Evolutionary conservation across 2,329 filamentous ascomycete species (phyloP).

Genomic region (Fusarium tuaranense): DNA sequence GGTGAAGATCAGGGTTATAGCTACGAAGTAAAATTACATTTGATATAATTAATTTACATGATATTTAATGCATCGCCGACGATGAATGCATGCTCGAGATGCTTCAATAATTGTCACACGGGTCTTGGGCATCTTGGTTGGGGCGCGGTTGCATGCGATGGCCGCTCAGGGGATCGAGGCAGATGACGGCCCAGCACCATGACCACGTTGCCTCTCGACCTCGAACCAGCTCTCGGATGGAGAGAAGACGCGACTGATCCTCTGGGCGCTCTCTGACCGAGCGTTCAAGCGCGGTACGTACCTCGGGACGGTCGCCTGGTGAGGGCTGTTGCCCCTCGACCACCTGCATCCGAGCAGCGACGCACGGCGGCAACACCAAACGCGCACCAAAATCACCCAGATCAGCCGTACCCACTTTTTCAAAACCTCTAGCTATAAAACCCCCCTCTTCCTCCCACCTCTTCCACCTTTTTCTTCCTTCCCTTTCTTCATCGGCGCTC

Average conservation of each 20-base stretch:
- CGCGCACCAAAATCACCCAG: neutral
- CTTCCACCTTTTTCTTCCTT: neutral
- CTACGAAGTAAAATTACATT: neutral
- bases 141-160: neutral
- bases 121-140: neutral
- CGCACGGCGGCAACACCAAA: neutral
- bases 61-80: rapidly evolving
- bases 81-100: neutral
- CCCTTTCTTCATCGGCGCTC: constrained; percentile 5
- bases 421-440: constrained; percentile 21
- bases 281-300: neutral
- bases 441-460: neutral
- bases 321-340: constrained; percentile 1
- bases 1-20: neutral
- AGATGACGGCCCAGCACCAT: neutral
- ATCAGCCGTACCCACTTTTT: constrained; percentile 22
- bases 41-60: neutral
- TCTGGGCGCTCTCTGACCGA: neutral
- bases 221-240: neutral
- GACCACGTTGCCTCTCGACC: neutral
- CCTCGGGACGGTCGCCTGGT: neutral
- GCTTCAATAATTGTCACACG: neutral
- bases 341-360: neutral
- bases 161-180: constrained; percentile 19
- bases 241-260: neutral